Evolutionary conservation across 1,284 basidiomycete species (phyloP).

Genomic region (Ustilago loliicola): DNA sequence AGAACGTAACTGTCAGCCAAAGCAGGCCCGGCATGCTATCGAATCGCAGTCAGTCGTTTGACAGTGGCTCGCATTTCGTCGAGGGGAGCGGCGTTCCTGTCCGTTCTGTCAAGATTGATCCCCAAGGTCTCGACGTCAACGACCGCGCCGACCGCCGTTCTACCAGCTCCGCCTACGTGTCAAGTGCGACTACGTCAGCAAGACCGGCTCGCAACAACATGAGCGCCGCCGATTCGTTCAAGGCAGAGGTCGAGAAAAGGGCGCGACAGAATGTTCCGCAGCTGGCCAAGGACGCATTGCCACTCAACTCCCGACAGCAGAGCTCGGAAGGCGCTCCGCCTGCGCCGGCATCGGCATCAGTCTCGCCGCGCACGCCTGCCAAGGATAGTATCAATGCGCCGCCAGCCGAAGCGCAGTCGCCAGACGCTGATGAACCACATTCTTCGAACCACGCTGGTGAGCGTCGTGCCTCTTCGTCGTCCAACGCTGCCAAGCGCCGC

Average conservation of each 20-base stretch:
- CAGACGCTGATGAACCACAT: constrained; percentile 21
- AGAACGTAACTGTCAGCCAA: constrained; percentile 12
- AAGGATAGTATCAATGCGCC: constrained; percentile 8
- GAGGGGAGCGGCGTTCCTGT: constrained; percentile 71
- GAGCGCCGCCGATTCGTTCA: constrained; percentile 43
- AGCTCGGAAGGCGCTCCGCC: not conserved
- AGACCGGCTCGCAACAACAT: constrained; percentile 14
- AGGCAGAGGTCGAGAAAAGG: constrained; percentile 41
- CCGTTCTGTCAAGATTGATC: constrained; percentile 69
- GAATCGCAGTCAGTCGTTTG: constrained; percentile 37
- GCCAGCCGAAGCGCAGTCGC: constrained; percentile 14
- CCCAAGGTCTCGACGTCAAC: constrained; percentile 52
- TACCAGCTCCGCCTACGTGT: constrained; percentile 21
- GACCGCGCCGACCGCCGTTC: constrained; percentile 36
- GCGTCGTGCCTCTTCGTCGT: constrained; percentile 38
- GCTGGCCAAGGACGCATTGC: constrained; percentile 20
- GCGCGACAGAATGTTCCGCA: constrained; percentile 31
- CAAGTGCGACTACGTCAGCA: constrained; percentile 22
- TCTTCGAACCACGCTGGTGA: constrained; percentile 13
- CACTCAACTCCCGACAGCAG: constrained; percentile 13
- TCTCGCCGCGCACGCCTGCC: constrained; percentile 14
- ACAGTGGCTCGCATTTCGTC: constrained; percentile 61
- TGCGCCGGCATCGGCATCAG: not conserved
- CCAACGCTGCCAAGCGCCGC: constrained; percentile 31
- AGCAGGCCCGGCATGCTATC: constrained; percentile 12